Evolutionary conservation across 495 filamentous ascomycete genomes (phyloP).

Genomic region (Thermothielavioides terrestris): DNA sequence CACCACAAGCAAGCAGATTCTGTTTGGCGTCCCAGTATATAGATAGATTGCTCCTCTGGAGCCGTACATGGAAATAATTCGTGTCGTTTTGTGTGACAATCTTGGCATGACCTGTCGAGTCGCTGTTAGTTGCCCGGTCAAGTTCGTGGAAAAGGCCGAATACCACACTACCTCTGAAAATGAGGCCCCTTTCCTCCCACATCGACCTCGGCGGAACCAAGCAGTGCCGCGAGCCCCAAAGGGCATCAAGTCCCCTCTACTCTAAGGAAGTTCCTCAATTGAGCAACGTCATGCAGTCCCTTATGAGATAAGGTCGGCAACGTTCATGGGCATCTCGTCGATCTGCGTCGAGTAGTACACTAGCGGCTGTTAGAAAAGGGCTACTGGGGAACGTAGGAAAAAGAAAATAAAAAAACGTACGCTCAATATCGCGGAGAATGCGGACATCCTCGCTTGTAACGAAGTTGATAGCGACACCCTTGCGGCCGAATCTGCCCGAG

Average conservation of each 20-base stretch:
- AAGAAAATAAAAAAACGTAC: slow-evolving; percentile 25
- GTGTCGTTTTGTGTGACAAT: too few species aligned
- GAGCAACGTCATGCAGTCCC: not conserved
- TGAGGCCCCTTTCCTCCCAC: slow-evolving; percentile 14
- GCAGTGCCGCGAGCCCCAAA: not conserved
- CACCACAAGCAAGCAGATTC: too few species aligned
- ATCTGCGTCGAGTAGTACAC: slow-evolving; percentile 72
- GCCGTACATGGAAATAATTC: too few species aligned
- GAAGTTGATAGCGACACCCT: slow-evolving; percentile 99
- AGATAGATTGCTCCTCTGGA: too few species aligned
- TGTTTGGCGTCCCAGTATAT: too few species aligned
- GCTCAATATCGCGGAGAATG: slow-evolving; percentile 96
- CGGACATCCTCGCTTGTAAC: slow-evolving; percentile 98
- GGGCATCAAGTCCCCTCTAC: not conserved
- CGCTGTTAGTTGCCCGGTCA: not conserved
- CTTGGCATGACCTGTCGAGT: not conserved
- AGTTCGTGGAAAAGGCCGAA: not conserved
- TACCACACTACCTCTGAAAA: slow-evolving; percentile 2
- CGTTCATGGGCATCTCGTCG: slow-evolving; percentile 84
- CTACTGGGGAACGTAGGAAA: too few species aligned
- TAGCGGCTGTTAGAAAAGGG: slow-evolving; percentile 17
- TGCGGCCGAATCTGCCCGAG: slow-evolving; percentile 97
- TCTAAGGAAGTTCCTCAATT: not conserved
- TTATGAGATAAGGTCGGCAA: slow-evolving; percentile 56
- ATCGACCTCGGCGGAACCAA: not conserved